Percentiles rank a stretch among this genome's conserved stretches.
These are phyloP conservation scores for Nothophytophthora sp. DNA, from an alignment of 352 stramenopile genomes.

Conservation along the genomic window DNA sequence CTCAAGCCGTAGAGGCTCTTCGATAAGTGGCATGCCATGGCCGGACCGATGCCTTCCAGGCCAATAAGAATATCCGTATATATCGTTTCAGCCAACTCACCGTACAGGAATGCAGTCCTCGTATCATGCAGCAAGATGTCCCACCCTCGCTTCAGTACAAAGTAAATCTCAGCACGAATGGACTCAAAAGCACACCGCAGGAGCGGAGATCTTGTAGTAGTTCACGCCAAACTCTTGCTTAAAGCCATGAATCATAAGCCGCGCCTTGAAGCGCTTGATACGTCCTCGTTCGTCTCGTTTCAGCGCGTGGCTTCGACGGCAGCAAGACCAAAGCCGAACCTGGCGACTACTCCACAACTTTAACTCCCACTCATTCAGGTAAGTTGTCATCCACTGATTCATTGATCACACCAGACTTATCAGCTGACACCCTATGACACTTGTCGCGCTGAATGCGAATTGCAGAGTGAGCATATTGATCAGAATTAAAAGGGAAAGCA, in stretches of 20 bases:
- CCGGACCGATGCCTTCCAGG: background rate
- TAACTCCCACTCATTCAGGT: slow-evolving; percentile 7
- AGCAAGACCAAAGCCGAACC: too few relatives aligned
- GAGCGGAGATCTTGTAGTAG: slow-evolving; percentile 8
- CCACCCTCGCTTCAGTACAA: background rate
- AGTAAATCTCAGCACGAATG: slow-evolving; percentile 1
- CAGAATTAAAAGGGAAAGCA: too few relatives aligned
- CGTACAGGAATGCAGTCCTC: slow-evolving; percentile 8
- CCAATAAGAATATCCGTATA: slow-evolving; percentile 14
- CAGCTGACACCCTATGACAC: too few relatives aligned
- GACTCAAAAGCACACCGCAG: slow-evolving; percentile 8
- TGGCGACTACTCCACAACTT: too few relatives aligned
- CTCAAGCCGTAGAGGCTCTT: slow-evolving; percentile 14
- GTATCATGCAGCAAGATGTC: slow-evolving; percentile 5
- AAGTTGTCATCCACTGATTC: too few relatives aligned
- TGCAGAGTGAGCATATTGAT: too few relatives aligned
- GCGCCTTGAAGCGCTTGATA: slow-evolving; percentile 12
- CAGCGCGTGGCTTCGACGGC: too few relatives aligned
- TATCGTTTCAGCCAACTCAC: slow-evolving; percentile 2
- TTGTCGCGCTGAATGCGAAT: too few relatives aligned
- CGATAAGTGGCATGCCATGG: background rate
- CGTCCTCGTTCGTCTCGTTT: slow-evolving; percentile 4
- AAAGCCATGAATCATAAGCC: slow-evolving; percentile 5
- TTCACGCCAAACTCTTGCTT: slow-evolving; percentile 7
- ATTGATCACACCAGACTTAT: too few relatives aligned